Percentiles rank a stretch among this genome's conserved stretches.
Evolutionary conservation across 2,329 filamentous ascomycete species (phyloP).

Genomic region (Colletotrichum siamense): DNA sequence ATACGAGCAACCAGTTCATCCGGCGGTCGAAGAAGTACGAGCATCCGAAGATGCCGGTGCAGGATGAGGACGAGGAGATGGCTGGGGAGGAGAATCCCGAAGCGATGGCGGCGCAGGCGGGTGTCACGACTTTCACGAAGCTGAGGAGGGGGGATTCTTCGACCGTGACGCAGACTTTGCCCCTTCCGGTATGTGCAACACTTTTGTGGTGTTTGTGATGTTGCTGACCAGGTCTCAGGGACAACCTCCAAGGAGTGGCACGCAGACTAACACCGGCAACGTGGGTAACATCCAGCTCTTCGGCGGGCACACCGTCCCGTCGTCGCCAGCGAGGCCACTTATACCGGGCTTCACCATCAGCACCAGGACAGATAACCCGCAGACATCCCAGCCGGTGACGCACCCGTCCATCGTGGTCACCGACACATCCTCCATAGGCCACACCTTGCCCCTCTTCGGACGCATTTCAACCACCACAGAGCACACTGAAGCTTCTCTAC

Average conservation of each 20-base stretch:
- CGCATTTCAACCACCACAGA: not conserved
- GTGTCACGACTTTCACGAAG: not conserved
- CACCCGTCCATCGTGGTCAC: not conserved
- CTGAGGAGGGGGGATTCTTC: not conserved
- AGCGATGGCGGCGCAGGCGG: not conserved
- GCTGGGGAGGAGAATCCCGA: not conserved
- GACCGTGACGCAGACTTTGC: not conserved
- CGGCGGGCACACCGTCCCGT: not conserved
- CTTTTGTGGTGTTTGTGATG: not conserved
- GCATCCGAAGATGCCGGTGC: not conserved
- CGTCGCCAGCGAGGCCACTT: not conserved
- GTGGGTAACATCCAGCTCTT: not conserved
- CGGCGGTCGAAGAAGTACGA: not conserved
- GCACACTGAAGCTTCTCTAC: not conserved
- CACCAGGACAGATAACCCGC: not conserved
- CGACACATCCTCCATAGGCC: not conserved
- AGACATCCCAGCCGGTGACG: not conserved
- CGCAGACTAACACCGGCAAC: not conserved
- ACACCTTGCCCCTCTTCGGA: not conserved
- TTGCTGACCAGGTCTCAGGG: not conserved
- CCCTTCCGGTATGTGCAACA: not conserved
- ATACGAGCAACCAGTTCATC: constrained; percentile 20
- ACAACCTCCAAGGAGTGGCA: not conserved
- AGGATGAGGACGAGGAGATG: not conserved
- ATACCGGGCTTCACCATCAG: not conserved